Conservation (phyloP, 78 protist species). For the Andalucia godoyi region DNA sequence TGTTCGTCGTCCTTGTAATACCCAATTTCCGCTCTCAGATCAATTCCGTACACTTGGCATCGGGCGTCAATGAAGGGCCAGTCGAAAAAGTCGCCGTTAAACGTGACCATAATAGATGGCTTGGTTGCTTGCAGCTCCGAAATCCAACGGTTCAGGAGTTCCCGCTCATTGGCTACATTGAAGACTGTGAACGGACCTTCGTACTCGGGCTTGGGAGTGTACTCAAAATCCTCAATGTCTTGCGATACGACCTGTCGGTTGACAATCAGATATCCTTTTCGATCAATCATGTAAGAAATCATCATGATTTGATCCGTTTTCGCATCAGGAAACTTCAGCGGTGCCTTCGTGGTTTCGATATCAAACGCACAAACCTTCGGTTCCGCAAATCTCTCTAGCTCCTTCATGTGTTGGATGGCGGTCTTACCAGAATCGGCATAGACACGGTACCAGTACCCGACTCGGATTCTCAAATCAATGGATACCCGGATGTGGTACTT, state of each 20-base stretch:
- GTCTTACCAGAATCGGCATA: background rate
- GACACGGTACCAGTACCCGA: slow-evolving; percentile 51
- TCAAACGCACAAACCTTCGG: slow-evolving; percentile 92
- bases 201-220: slow-evolving; percentile 86
- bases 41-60: slow-evolving; percentile 25
- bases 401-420: background rate
- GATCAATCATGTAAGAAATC: slow-evolving; percentile 97
- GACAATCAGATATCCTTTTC: slow-evolving; percentile 82
- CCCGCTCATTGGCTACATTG: slow-evolving; percentile 68
- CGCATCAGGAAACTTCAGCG: slow-evolving; percentile 91
- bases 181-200: slow-evolving; percentile 77
- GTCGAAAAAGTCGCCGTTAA: slow-evolving; percentile 98
- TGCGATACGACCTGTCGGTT: slow-evolving; percentile 85
- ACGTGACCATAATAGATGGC: slow-evolving; percentile 88
- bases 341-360: slow-evolving; percentile 93
- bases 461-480: slow-evolving; percentile 59
- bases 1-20: slow-evolving; percentile 3
- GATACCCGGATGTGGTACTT: slow-evolving; percentile 82
- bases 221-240: slow-evolving; percentile 90
- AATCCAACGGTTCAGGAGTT: slow-evolving; percentile 45
- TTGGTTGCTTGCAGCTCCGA: slow-evolving; percentile 47
- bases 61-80: slow-evolving; percentile 95
- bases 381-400: slow-evolving; percentile 47
- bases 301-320: slow-evolving; percentile 68
- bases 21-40: slow-evolving; percentile 54